Base-by-base conservation (phyloP, 2,329 filamentous ascomycete genomes). In the Phoma sp. region DNA sequence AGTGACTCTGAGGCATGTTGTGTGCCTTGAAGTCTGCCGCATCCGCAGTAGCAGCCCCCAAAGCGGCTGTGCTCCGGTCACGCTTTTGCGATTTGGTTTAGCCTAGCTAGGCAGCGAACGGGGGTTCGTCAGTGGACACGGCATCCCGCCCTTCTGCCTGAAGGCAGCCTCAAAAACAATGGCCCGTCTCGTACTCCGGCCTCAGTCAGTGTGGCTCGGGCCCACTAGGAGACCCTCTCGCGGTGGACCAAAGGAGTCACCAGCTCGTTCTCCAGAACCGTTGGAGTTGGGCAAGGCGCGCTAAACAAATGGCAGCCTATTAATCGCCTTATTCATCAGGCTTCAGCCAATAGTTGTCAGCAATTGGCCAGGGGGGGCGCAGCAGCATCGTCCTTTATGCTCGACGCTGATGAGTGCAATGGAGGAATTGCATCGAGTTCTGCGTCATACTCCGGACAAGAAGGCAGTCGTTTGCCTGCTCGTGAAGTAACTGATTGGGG, bases 231-330 rank as follows among this genome's bases (percentile, higher is more conserved):
- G 60, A 60, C 60, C 53, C 46, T 57, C 51, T 55, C 49, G 60
- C 67, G 67, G 68, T 69, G 54, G 53, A 59, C 65, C 38, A 55
- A 65, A 67, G 25, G 57, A 71, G 66, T 72, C 69, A 73, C 65
- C 63, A 59, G 55, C 55, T 17, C 31, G 52, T 55, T 48, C 43
- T 51, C 51, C 54, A 63, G 61, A 54, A 43, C 43, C 22, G 37
- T 44, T 54, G 48, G 58, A 33, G 62, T 64, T 67, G 58, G 25
- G 55, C 55, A 67, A 70, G 58, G 38, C 51, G 36, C 65, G 60
- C 68, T 71, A 69, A 58, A 65, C 63, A 38, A 40, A 57, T 49
- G 65, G 63, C 55, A 64, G 69, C 69, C 70, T 71, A 57, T 46
- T 51, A 58, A 59, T 61, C 57, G 64, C 65, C 67, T 69, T 68